Percentiles rank a stretch among this genome's conserved stretches.
phyloP scores from a whole-genome alignment of 345 rosid species.

The Citrus sp. region DNA sequence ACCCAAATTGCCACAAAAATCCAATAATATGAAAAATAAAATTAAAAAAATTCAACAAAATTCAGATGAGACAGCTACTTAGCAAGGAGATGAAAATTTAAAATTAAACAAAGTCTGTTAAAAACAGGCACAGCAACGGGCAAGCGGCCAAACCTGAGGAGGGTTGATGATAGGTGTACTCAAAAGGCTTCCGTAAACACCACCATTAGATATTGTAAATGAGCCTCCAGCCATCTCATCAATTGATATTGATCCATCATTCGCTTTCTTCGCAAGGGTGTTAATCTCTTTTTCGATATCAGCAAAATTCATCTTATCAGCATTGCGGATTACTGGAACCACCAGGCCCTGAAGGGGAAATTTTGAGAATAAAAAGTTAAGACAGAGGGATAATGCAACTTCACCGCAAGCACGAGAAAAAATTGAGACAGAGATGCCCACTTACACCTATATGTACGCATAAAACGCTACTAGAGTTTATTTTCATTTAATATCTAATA shows the following conservation, averaged over 20 bases:
- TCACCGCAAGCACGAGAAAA: not conserved
- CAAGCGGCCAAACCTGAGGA: constrained; percentile 64
- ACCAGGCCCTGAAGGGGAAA: constrained; percentile 66
- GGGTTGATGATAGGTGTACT: constrained; percentile 99
- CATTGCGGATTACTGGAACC: constrained; percentile 82
- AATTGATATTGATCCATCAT: constrained; percentile 85
- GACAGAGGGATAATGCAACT: not conserved
- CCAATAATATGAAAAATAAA: not conserved
- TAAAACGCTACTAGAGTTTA: not conserved
- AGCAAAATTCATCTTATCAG: constrained; percentile 76
- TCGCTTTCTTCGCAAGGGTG: constrained; percentile 91
- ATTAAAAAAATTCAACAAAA: not conserved
- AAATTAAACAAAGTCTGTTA: not conserved
- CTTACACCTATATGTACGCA: not conserved
- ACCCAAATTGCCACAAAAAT: not conserved
- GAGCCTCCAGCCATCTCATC: constrained; percentile 99
- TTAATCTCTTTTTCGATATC: constrained; percentile 91
- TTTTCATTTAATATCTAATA: not conserved
- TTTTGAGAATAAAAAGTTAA: not conserved
- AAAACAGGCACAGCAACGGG: not conserved
- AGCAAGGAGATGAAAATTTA: not conserved
- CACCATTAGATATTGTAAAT: constrained; percentile 81
- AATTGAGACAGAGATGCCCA: not conserved
- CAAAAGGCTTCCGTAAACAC: constrained; percentile 93
- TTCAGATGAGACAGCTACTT: not conserved